phyloP scores from a whole-genome alignment of 108 stramenopile genomes.

The Stephanodiscus minutulus region DNA sequence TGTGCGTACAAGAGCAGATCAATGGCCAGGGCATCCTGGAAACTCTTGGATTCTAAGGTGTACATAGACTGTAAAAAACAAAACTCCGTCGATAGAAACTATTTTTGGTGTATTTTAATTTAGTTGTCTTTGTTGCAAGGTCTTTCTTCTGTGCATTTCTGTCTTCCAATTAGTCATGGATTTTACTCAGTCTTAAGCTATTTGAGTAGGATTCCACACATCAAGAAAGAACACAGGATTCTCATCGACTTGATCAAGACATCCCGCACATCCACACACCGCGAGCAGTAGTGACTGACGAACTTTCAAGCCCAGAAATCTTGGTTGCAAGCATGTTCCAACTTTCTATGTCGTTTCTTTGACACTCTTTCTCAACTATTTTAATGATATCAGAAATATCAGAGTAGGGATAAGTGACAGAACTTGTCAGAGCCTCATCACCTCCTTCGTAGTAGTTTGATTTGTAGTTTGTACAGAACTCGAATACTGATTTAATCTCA shows the following conservation, averaged over 20 bases:
- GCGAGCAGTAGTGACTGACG: too few relatives aligned
- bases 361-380: conserved; percentile 5
- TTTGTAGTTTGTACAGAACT: conserved; percentile 10
- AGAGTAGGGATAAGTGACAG: neutral
- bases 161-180: too few relatives aligned
- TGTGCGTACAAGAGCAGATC: conserved; percentile 36
- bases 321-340: conserved; percentile 14
- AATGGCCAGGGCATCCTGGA: conserved; percentile 28
- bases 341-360: neutral
- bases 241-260: too few relatives aligned
- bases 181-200: too few relatives aligned
- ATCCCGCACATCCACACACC: neutral
- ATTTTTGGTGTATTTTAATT: too few relatives aligned
- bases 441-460: neutral
- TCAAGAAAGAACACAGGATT: too few relatives aligned
- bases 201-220: too few relatives aligned
- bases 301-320: too few relatives aligned
- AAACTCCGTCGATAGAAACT: too few relatives aligned
- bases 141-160: too few relatives aligned
- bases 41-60: conserved; percentile 3
- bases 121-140: too few relatives aligned
- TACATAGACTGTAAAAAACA: too few relatives aligned
- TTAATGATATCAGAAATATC: conserved; percentile 16
- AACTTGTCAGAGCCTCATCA: neutral
- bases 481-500: neutral